phyloP scores from a whole-genome alignment of 805 yeast species.

The Clavispora santaluciae region DNA sequence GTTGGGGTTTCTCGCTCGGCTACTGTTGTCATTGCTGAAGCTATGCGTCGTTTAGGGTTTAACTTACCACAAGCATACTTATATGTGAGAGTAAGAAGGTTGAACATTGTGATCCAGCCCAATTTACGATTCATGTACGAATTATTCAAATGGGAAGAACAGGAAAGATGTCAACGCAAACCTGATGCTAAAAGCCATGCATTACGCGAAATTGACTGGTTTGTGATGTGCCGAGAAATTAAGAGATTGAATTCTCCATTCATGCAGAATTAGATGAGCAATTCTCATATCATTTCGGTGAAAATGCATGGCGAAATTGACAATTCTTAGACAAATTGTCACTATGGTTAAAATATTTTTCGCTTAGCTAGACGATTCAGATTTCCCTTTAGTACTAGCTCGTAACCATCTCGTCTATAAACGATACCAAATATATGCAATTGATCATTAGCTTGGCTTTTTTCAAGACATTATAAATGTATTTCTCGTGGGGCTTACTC shows the following conservation, averaged over 20 bases:
- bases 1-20: constrained; percentile 96
- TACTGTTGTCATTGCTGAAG: constrained; percentile 92
- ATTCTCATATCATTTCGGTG: neutral
- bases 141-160: constrained; percentile 44
- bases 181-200: constrained; percentile 3
- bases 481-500: too few species aligned
- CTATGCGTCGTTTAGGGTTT: constrained; percentile 69
- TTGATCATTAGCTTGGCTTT: too few species aligned
- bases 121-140: constrained; percentile 90
- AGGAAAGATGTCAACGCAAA: constrained; percentile 6
- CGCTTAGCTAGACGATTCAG: too few species aligned
- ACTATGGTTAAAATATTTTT: too few species aligned
- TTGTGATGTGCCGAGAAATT: constrained; percentile 76
- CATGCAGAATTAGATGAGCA: constrained; percentile 1
- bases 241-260: constrained; percentile 64
- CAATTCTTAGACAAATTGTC: too few species aligned
- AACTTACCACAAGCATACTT: constrained; percentile 76
- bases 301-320: too few species aligned
- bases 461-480: too few species aligned
- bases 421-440: too few species aligned
- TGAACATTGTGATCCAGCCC: constrained; percentile 93
- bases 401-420: too few species aligned
- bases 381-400: too few species aligned
- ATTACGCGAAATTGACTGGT: constrained; percentile 83
- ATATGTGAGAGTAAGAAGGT: constrained; percentile 81